Base-by-base conservation (phyloP, 192 early-diverging fungal genomes). In the Coemansia sp. region DNA sequence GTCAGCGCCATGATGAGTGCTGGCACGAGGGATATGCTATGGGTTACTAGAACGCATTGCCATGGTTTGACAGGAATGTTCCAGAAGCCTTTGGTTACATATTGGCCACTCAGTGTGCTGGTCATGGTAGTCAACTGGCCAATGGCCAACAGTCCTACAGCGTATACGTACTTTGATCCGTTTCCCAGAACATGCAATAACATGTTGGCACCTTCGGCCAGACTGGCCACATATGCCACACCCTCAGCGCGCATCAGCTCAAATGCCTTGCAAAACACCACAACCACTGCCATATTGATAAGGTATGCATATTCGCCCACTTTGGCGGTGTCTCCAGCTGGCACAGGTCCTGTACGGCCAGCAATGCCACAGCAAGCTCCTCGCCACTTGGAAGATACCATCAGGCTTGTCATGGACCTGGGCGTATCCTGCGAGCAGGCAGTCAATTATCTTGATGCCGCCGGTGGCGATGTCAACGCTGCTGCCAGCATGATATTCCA, bases 101-200 rank as follows among this genome's bases (percentile, higher is more conserved):
- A 92, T 79, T 94, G 93, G 3, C 94, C 94, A 8, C 92, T 92
- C 58, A 96, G 71, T 10, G 94, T 96, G 23, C 93, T 93, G 8
- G 94, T 90, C 82, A 96, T 94, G 9, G 93, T 92, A 2, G 89
- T 90, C 43, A 83, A 87, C 83, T 95, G 93, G 5, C 94, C 94
- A 5, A 93, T 88, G 1, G 88, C 87, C 17, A 96, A 68, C 49
- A 96, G 72, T 10, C 92, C 94, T 3, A 90, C 56, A 4, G 93
- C 94, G 80, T 92, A 96, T 21, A 93, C 73, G 62, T 86, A 87
- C 48, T 76, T 75, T 1, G 92, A 89, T 1, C 76, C 76, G 12
- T 15, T 25, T 2, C 92, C 94, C 7, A 96, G 75, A 24, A 86
- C 85, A 5, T 74, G 66, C 9, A 72, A 72, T 24, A 90, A 64